A percentile compares a stretch with the other conserved stretches of the same genome.
phyloP scores from a whole-genome alignment of 2,329 filamentous ascomycete species.

The Monosporascus sp. region DNA sequence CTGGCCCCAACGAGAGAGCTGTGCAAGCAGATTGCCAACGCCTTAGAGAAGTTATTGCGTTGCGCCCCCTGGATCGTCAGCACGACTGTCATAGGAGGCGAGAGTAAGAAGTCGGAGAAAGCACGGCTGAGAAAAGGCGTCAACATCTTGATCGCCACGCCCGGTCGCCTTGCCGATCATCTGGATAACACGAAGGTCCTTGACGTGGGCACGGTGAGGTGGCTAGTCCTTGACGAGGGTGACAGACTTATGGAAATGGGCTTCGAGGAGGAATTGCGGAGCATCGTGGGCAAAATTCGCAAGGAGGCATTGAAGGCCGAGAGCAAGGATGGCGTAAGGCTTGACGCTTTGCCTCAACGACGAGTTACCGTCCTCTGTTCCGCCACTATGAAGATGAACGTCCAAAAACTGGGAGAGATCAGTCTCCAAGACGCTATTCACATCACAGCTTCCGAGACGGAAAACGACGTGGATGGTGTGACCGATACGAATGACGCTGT shows the following conservation, averaged over 20 bases:
- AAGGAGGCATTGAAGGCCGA: slow-evolving; percentile 54
- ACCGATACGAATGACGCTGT: slow-evolving; percentile 45
- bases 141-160: slow-evolving; percentile 93
- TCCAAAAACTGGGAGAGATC: slow-evolving; percentile 89
- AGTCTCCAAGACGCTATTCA: slow-evolving; percentile 90
- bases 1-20: slow-evolving; percentile 89
- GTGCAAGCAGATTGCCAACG: slow-evolving; percentile 86
- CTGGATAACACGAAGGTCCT: slow-evolving; percentile 86
- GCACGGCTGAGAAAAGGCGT: slow-evolving; percentile 88
- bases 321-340: slow-evolving; percentile 51
- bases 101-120: slow-evolving; percentile 77
- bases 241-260: slow-evolving; percentile 98
- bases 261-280: slow-evolving; percentile 89
- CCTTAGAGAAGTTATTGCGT: slow-evolving; percentile 79
- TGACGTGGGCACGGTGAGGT: slow-evolving; percentile 82
- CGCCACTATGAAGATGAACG: slow-evolving; percentile 96
- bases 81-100: slow-evolving; percentile 70
- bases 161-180: slow-evolving; percentile 86
- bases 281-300: slow-evolving; percentile 76
- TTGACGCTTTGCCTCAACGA: slow-evolving; percentile 65
- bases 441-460: slow-evolving; percentile 62
- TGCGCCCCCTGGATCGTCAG: slow-evolving; percentile 92
- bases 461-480: slow-evolving; percentile 40
- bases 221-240: slow-evolving; percentile 92
- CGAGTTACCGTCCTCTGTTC: slow-evolving; percentile 89